A percentile compares a stretch with the other conserved stretches of the same genome.
phyloP scores from a whole-genome alignment of 2,329 filamentous ascomycete species.

The Cladosporium colombiae region DNA sequence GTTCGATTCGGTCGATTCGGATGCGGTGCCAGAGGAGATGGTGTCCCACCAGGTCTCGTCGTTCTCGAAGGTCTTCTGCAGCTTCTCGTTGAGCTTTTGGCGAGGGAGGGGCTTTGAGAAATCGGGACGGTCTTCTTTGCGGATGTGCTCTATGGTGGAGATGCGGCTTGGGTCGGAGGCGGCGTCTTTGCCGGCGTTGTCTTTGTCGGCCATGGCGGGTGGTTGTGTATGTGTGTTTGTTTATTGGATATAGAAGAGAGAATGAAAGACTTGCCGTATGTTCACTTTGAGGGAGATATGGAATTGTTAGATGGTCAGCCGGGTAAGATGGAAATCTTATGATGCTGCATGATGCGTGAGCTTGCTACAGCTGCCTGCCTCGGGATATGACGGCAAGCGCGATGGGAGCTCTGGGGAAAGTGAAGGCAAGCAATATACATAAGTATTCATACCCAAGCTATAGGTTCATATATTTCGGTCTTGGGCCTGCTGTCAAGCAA shows the following conservation, averaged over 20 bases:
- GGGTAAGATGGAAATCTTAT: not conserved
- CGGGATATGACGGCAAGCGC: conserved; percentile 11
- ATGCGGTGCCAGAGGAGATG: conserved; percentile 63
- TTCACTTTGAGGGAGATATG: not conserved
- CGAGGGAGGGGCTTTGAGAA: conserved; percentile 51
- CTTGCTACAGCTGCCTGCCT: conserved; percentile 4
- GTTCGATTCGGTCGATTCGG: conserved; percentile 80
- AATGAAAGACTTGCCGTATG: not conserved
- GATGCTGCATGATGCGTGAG: conserved; percentile 8
- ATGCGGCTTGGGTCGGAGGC: conserved; percentile 25
- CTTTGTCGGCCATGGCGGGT: conserved; percentile 40
- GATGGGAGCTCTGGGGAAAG: not conserved
- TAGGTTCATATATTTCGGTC: not conserved
- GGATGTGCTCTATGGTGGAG: conserved; percentile 44
- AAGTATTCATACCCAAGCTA: not conserved
- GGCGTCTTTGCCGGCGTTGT: conserved; percentile 26
- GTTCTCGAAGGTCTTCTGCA: conserved; percentile 58
- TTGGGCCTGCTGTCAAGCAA: not conserved
- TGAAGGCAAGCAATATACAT: not conserved
- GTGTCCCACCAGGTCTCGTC: conserved; percentile 68
- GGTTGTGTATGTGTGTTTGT: not conserved
- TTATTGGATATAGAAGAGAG: not conserved
- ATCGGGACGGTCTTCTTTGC: conserved; percentile 48
- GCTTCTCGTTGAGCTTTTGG: conserved; percentile 54
- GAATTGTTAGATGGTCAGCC: not conserved